Evolutionary conservation across 1,284 basidiomycete species (phyloP).

Genomic region (Puccinia polysora): DNA sequence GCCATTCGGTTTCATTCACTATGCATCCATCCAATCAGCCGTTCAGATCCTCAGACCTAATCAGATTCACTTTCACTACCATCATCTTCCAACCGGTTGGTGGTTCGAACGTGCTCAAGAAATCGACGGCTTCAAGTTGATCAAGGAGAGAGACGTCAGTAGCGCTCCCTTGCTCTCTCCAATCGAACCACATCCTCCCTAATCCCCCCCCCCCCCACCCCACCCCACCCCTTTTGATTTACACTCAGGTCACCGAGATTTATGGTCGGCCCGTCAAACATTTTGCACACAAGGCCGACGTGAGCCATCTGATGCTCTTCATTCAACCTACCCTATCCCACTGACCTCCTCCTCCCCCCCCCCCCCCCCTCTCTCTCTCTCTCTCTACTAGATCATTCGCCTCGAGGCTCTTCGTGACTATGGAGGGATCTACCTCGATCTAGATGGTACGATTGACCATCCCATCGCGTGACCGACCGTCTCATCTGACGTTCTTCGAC

Average conservation of each 20-base stretch:
- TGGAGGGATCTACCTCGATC: conserved; percentile 58
- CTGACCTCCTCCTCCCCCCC: background rate
- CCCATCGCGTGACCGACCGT: conserved; percentile 16
- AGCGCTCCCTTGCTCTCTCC: conserved; percentile 35
- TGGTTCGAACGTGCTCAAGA: conserved; percentile 52
- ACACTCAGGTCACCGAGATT: conserved; percentile 48
- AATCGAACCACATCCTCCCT: conserved; percentile 6
- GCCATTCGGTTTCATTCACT: conserved; percentile 55
- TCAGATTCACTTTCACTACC: conserved; percentile 52
- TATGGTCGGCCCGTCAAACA: conserved; percentile 48
- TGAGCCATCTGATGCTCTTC: conserved; percentile 53
- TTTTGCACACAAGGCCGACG: conserved; percentile 55
- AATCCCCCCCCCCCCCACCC: background rate
- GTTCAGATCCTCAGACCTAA: conserved; percentile 54
- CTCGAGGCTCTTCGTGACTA: conserved; percentile 49
- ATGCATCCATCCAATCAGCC: conserved; percentile 55
- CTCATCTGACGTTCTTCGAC: background rate
- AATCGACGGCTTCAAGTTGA: conserved; percentile 48
- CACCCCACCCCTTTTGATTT: conserved; percentile 3
- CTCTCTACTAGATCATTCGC: background rate
- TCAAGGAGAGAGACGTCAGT: conserved; percentile 47
- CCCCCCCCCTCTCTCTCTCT: background rate
- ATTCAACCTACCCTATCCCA: background rate
- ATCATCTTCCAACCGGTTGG: conserved; percentile 49
- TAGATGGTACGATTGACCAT: conserved; percentile 51